A percentile compares a stretch with the other conserved stretches of the same genome.
These are phyloP conservation scores for Zea mays DNA, from an alignment of 176 grass and related monocot species.

Conservation along the genomic window Zm-B73-REFERENCE-NAM-5.0 NC_050103.1:127668501-127669000, in stretches of 20 bases:
- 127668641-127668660: background rate
- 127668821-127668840: background rate
- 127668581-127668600: constrained; percentile 8
- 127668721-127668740: background rate
- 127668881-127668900: constrained; percentile 7
- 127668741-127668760: constrained; percentile 2
- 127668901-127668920: background rate
- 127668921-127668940: background rate
- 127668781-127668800: background rate
- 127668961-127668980: background rate
- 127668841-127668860: background rate
- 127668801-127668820: background rate
- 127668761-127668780: background rate
- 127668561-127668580: background rate
- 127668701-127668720: constrained; percentile 1
- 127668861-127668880: background rate
- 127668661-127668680: background rate
- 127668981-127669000: background rate
- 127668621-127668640: background rate
- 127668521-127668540: constrained; percentile 4
- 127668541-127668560: constrained; percentile 17
- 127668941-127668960: background rate
- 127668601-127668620: background rate
- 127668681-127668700: background rate
- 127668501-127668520: constrained; percentile 10